phyloP scores from a whole-genome alignment of 345 rosid genomes.

The Passiflora organensis region DNA sequence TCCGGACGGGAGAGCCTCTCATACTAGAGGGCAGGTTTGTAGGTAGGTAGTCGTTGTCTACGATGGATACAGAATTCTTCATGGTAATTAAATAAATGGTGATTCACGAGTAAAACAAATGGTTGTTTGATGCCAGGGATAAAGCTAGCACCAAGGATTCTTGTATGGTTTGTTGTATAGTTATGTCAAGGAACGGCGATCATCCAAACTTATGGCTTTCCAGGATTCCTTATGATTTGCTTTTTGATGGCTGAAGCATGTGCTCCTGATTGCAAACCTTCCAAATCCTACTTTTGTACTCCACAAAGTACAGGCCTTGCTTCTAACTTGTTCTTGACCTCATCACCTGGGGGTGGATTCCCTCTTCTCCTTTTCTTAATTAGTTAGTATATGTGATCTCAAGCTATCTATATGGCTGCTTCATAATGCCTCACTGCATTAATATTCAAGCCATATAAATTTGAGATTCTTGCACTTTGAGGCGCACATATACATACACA shows the following conservation, averaged over 20 bases:
- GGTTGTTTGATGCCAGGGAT: not conserved
- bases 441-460: not conserved
- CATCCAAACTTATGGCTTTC: conserved; percentile 14
- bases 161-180: conserved; percentile 7
- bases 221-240: not conserved
- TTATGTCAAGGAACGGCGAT: conserved; percentile 23
- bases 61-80: not conserved
- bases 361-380: not conserved
- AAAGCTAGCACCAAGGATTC: not conserved
- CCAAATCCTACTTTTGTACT: conserved; percentile 11
- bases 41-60: not conserved
- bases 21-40: not conserved
- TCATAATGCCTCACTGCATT: not conserved
- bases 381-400: not conserved
- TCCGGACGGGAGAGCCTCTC: not conserved
- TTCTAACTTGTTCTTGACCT: not conserved
- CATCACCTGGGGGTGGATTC: not conserved
- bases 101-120: not conserved
- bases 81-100: too few species aligned
- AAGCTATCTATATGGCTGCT: not conserved
- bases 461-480: not conserved
- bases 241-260: conserved; percentile 3
- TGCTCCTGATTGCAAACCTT: conserved; percentile 22
- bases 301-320: conserved; percentile 6
- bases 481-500: not conserved